Percentiles rank a stretch among this genome's conserved stretches.
Evolutionary conservation across 345 rosid genomes (phyloP).

Genomic region (Ceriops zippeliana): DNA sequence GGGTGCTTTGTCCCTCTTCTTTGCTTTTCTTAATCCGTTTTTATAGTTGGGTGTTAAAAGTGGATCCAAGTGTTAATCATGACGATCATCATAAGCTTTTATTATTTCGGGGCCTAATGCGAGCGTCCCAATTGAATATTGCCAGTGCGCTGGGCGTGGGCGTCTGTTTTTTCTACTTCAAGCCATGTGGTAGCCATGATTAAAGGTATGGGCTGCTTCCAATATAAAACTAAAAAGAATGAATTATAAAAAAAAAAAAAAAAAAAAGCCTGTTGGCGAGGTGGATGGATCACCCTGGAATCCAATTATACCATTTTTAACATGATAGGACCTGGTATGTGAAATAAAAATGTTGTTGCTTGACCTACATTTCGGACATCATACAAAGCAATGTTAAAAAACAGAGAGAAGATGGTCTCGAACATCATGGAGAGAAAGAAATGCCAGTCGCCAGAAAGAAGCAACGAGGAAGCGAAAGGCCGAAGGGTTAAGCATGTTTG

Average conservation of each 20-base stretch:
- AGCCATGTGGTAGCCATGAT: conserved; percentile 49
- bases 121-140: conserved; percentile 7
- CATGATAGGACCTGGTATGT: background rate
- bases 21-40: background rate
- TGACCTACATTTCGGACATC: background rate
- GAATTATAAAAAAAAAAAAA: background rate
- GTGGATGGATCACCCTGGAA: conserved; percentile 21
- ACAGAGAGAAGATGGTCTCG: too few species aligned
- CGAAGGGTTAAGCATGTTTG: too few species aligned
- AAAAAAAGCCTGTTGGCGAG: conserved; percentile 6
- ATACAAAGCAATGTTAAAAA: too few species aligned
- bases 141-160: background rate
- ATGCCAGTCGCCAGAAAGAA: too few species aligned
- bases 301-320: conserved; percentile 16
- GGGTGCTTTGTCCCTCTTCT: background rate
- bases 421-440: too few species aligned
- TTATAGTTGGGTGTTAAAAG: conserved; percentile 2
- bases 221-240: conserved; percentile 1
- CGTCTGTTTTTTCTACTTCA: conserved; percentile 5
- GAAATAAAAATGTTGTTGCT: background rate
- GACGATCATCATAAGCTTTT: conserved; percentile 37
- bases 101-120: conserved; percentile 26
- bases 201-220: conserved; percentile 25
- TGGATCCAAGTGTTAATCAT: conserved; percentile 27
- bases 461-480: too few species aligned